Evolutionary conservation across 495 filamentous ascomycete species (phyloP), one percentile per base, ranked within the genome.

Genomic region (Cairneyella variabilis): DNA sequence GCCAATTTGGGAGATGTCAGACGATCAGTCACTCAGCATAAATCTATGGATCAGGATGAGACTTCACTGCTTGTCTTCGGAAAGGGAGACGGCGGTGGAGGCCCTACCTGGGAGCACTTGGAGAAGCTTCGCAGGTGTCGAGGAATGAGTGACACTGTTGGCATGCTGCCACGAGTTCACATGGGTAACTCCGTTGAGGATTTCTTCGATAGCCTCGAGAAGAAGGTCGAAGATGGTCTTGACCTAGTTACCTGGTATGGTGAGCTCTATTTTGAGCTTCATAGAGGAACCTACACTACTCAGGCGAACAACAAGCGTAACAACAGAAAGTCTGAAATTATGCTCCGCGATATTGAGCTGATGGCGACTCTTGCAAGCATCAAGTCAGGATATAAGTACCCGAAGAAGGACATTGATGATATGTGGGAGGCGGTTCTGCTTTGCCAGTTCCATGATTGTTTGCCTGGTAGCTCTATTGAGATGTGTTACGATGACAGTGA

Each of bases 401-500:
- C 93, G 1, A 98, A 97, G 71, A 77, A 86, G 61, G 78, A 90
- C 14, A 82, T 98, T 43, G 93, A 98, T 64, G 76, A 85, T 41
- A 90, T 98, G 83, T 98, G 93, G 93, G 92, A 98, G 69, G 76
- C 71, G 22, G 75, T 83, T 0, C 76, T 95, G 10, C 80, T 96
- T 16, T 96, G 91, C 60, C 93, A 98, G 60, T 97, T 97, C 75
- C 93, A 98, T 63, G 93, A 98, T 65, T 96, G 92, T 64, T 73
- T 98, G 30, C 93, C 93, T 9, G 93, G 93, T n/a, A 95, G 86
- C 63, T 84, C 83, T 16, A 97, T 98, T 55, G 90, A 92, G 65
- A 96, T 98, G 91, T 92, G 88, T 65, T 97, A 97, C 65, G 86
- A 89, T 62, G 93, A 98, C 59, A 93, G 89, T 0, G 85, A 95